Conservation (phyloP, 1,284 basidiomycete genomes). For the Clitocybe nebularis region DNA sequence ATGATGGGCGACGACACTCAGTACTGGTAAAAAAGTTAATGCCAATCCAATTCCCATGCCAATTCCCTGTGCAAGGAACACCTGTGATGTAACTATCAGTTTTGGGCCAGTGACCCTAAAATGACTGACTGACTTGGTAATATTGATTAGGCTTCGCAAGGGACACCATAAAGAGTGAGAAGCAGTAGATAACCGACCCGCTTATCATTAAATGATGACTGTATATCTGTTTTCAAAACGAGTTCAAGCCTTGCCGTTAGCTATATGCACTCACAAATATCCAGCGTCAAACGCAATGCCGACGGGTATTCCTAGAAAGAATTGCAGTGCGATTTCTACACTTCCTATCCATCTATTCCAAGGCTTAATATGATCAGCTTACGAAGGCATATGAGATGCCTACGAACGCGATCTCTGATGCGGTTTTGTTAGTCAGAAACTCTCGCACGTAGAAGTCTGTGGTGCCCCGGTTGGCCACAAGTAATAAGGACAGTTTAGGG, state of each 20-base stretch:
- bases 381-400: background rate
- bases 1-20: slow-evolving; percentile 25
- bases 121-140: slow-evolving; percentile 19
- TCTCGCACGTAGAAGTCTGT: slow-evolving; percentile 16
- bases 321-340: slow-evolving; percentile 16
- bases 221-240: background rate
- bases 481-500: background rate
- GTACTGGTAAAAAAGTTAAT: slow-evolving; percentile 24
- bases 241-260: background rate
- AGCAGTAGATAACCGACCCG: slow-evolving; percentile 15
- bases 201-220: slow-evolving; percentile 17
- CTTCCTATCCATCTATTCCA: slow-evolving; percentile 15
- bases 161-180: slow-evolving; percentile 25
- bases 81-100: slow-evolving; percentile 3
- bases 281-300: slow-evolving; percentile 17
- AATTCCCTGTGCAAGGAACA: slow-evolving; percentile 23
- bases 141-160: slow-evolving; percentile 24
- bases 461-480: background rate
- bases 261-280: slow-evolving; percentile 12
- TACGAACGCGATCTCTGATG: slow-evolving; percentile 16
- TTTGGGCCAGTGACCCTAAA: background rate
- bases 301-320: slow-evolving; percentile 16
- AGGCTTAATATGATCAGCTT: background rate
- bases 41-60: slow-evolving; percentile 29
- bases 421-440: slow-evolving; percentile 16